Percentiles rank a stretch among this genome's conserved stretches.
Conservation (phyloP, 441 rosid species). For the Pelargonium myrrhifolium region DNA sequence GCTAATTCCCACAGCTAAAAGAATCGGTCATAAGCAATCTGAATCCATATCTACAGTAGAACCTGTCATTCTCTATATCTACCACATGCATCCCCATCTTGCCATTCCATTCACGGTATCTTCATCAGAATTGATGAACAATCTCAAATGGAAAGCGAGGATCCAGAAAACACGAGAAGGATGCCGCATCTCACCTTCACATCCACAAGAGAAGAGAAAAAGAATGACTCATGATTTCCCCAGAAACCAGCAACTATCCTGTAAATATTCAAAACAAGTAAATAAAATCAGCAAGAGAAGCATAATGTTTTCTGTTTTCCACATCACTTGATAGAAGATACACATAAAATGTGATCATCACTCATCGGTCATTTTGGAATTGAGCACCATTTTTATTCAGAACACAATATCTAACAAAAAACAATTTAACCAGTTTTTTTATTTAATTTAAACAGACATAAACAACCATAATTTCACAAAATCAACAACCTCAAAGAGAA, state of each 20-base stretch:
- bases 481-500: slow-evolving; percentile 5
- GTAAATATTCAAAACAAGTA: slow-evolving; percentile 12
- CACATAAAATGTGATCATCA: background rate
- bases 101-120: slow-evolving; percentile 13
- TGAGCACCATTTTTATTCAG: background rate
- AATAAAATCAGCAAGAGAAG: background rate
- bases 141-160: slow-evolving; percentile 15
- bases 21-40: background rate
- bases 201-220: slow-evolving; percentile 16
- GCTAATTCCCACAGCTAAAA: slow-evolving; percentile 8
- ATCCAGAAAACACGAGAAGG: slow-evolving; percentile 9
- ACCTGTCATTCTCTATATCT: slow-evolving; percentile 15
- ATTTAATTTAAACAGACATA: background rate
- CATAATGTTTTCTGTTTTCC: background rate
- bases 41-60: slow-evolving; percentile 8
- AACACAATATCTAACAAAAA: background rate
- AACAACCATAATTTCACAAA: background rate
- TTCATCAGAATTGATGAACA: slow-evolving; percentile 17
- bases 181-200: slow-evolving; percentile 11
- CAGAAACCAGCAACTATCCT: slow-evolving; percentile 21
- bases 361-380: background rate
- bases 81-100: slow-evolving; percentile 13
- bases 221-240: slow-evolving; percentile 4
- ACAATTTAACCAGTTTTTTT: background rate
- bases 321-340: background rate